Evolutionary conservation across 2,329 filamentous ascomycete species (phyloP).

Genomic region (Verticillium albo-atrum): DNA sequence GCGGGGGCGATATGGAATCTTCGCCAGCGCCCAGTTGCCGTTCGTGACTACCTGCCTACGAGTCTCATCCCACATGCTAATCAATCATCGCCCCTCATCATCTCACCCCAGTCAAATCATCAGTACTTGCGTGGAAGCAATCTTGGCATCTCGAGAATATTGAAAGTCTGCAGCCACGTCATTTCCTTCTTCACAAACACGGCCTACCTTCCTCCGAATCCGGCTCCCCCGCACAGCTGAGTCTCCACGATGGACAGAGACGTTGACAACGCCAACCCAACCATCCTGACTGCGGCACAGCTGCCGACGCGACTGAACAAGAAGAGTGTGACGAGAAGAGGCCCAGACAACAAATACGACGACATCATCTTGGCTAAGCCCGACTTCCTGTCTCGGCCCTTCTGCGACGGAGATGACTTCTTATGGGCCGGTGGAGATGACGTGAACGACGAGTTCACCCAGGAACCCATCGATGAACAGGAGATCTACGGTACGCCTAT

Average conservation of each 20-base stretch:
- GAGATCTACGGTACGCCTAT: constrained; percentile 77
- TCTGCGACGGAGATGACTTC: constrained; percentile 27
- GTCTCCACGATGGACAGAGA: constrained; percentile 30
- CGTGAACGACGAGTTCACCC: constrained; percentile 53
- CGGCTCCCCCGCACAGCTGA: not conserved
- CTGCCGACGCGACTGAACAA: constrained; percentile 71
- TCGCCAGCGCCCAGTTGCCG: not conserved
- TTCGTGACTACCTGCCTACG: not conserved
- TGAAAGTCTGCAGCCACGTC: not conserved
- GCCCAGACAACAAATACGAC: constrained; percentile 43
- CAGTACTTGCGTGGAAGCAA: not conserved
- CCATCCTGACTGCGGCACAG: constrained; percentile 82
- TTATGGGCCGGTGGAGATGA: constrained; percentile 30
- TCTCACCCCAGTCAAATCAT: not conserved
- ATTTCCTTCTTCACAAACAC: not conserved
- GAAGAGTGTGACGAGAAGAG: constrained; percentile 39
- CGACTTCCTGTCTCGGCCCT: constrained; percentile 35
- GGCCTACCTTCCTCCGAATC: not conserved
- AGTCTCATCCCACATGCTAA: not conserved
- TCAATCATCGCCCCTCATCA: not conserved
- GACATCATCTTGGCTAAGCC: constrained; percentile 41
- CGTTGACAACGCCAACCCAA: constrained; percentile 82
- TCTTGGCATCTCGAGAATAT: not conserved
- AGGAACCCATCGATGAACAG: constrained; percentile 91
- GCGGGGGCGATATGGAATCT: not conserved